phyloP scores from a whole-genome alignment of 2,329 filamentous ascomycete genomes.

The Neurospora crassa region DNA sequence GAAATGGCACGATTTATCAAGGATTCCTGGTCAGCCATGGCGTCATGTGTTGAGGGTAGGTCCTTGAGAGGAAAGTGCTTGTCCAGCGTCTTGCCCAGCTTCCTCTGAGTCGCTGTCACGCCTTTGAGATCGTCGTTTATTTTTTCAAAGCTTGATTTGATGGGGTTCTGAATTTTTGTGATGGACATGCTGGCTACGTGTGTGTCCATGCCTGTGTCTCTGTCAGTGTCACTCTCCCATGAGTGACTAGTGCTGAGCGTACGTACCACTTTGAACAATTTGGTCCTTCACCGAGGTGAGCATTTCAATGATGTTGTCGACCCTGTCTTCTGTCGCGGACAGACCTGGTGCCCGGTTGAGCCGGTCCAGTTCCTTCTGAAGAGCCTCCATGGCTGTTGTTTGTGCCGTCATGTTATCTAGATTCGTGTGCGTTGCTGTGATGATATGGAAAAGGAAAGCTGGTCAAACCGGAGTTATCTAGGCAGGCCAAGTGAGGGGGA shows the following conservation, averaged over 20 bases:
- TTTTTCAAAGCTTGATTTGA: conserved; percentile 71
- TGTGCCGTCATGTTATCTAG: conserved; percentile 4
- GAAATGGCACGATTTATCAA: conserved; percentile 89
- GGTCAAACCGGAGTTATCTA: neutral
- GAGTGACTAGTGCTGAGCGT: neutral
- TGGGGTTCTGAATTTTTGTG: conserved; percentile 75
- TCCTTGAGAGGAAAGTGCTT: conserved; percentile 48
- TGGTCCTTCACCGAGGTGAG: conserved; percentile 64
- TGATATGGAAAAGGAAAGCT: conserved; percentile 1
- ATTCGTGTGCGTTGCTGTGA: neutral
- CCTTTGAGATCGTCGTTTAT: conserved; percentile 76
- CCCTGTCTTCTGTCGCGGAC: conserved; percentile 62
- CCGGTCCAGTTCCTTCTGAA: conserved; percentile 66
- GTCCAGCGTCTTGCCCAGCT: conserved; percentile 77
- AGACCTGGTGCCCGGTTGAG: conserved; percentile 62
- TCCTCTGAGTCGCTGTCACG: conserved; percentile 71
- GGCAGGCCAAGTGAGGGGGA: neutral
- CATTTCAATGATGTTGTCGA: conserved; percentile 73
- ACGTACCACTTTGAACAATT: conserved; percentile 54
- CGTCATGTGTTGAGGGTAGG: conserved; percentile 71
- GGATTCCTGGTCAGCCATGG: conserved; percentile 61
- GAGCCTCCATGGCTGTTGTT: conserved; percentile 29
- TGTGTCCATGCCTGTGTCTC: conserved; percentile 43
- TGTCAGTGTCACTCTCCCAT: conserved; percentile 6
- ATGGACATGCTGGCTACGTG: conserved; percentile 64